phyloP scores from a whole-genome alignment of 805 yeast genomes.

The Saccharomycopsis capsularis region DNA sequence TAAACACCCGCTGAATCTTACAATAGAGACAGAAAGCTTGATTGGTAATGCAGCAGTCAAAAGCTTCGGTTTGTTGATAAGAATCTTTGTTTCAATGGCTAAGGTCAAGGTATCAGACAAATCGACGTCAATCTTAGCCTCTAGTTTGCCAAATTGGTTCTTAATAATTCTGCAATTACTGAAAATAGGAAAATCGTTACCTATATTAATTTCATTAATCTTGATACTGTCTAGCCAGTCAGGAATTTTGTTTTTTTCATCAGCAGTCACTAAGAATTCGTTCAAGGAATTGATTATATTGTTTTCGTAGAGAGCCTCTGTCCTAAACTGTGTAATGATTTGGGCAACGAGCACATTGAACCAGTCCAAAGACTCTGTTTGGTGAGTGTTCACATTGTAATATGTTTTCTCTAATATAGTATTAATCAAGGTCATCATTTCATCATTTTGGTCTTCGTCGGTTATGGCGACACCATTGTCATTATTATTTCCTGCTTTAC shows the following conservation, averaged over 20 bases:
- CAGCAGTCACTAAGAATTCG: conserved; percentile 43
- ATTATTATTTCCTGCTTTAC: conserved; percentile 17
- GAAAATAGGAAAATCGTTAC: conserved; percentile 91
- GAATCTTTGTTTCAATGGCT: conserved; percentile 73
- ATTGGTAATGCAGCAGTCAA: conserved; percentile 84
- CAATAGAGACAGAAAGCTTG: conserved; percentile 76
- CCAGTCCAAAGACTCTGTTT: conserved; percentile 93
- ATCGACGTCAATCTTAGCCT: conserved; percentile 89
- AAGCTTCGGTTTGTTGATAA: conserved; percentile 78
- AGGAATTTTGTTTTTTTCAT: conserved; percentile 55
- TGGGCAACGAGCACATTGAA: conserved; percentile 92
- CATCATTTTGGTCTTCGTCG: conserved; percentile 23
- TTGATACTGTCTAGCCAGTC: conserved; percentile 72
- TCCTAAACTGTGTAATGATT: conserved; percentile 74
- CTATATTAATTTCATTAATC: conserved; percentile 84
- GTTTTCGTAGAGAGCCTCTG: conserved; percentile 82
- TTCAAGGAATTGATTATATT: conserved; percentile 77
- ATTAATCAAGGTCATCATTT: conserved; percentile 27
- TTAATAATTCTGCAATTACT: conserved; percentile 78
- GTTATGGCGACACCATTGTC: background rate
- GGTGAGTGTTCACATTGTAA: conserved; percentile 81
- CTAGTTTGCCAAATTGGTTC: conserved; percentile 47
- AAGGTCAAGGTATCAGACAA: conserved; percentile 78
- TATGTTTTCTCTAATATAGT: conserved; percentile 82
- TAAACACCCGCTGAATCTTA: conserved; percentile 83